Percentiles rank a stretch among this genome's conserved stretches.
These are phyloP conservation scores for Lanmaoa rubissima DNA, from an alignment of 768 basidiomycete genomes.

Conservation along the genomic window DNA sequence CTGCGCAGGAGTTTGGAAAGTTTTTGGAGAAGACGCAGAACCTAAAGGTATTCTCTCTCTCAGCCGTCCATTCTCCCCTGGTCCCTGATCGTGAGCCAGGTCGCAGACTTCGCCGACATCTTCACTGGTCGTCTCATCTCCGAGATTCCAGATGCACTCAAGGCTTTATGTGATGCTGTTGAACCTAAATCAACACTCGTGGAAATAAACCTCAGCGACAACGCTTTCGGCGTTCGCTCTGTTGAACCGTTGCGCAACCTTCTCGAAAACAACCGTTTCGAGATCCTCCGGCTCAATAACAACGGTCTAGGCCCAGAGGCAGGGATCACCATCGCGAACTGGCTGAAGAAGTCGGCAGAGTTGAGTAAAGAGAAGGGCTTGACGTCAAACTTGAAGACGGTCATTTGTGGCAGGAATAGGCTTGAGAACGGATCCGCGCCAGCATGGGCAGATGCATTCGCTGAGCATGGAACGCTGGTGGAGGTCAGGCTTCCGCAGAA, in stretches of 20 bases:
- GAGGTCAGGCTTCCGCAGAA: slow-evolving; percentile 98
- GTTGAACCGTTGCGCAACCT: slow-evolving; percentile 93
- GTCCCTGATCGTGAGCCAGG: slow-evolving; percentile 42
- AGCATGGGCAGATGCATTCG: slow-evolving; percentile 86
- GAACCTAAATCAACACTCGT: slow-evolving; percentile 75
- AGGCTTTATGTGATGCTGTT: slow-evolving; percentile 85
- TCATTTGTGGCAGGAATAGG: slow-evolving; percentile 96
- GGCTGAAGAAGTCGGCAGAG: slow-evolving; percentile 73
- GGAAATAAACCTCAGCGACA: slow-evolving; percentile 91
- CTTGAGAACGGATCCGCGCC: slow-evolving; percentile 85
- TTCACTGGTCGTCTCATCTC: slow-evolving; percentile 95
- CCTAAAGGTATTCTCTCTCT: slow-evolving; percentile 55
- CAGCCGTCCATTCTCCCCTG: not conserved
- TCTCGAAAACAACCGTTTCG: slow-evolving; percentile 75
- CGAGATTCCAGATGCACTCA: slow-evolving; percentile 90
- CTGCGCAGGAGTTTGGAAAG: slow-evolving; percentile 79
- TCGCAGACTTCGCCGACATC: slow-evolving; percentile 96
- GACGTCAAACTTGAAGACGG: slow-evolving; percentile 66
- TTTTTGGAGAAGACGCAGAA: slow-evolving; percentile 65
- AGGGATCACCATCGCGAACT: slow-evolving; percentile 81
- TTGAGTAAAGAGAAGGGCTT: slow-evolving; percentile 64
- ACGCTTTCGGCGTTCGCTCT: slow-evolving; percentile 94
- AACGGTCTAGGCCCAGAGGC: slow-evolving; percentile 94
- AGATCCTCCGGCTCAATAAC: slow-evolving; percentile 89
- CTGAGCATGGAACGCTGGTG: slow-evolving; percentile 72